A percentile compares a stretch with the other conserved stretches of the same genome.
These are phyloP conservation scores for Talaromyces thailandensis DNA, from an alignment of 495 filamentous ascomycete species.

Conservation along the genomic window DNA sequence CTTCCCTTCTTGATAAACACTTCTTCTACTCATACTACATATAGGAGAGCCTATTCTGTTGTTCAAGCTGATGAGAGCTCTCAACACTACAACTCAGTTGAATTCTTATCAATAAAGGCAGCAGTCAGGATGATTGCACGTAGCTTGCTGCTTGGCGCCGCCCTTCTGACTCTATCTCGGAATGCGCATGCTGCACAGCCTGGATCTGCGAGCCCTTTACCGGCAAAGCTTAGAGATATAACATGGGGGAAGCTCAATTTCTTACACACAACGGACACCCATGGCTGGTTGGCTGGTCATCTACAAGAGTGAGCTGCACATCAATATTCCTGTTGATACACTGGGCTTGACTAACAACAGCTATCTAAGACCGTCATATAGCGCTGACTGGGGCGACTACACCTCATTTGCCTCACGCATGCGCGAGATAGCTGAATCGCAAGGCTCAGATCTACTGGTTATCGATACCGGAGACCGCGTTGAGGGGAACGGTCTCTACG, in stretches of 20 bases:
- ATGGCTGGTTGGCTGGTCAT: conserved; percentile 94
- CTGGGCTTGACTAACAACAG: conserved; percentile 15
- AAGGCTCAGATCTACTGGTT: conserved; percentile 74
- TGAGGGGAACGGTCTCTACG: conserved; percentile 96
- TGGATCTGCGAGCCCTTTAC: conserved; percentile 65
- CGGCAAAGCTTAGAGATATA: conserved; percentile 72
- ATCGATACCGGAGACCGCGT: conserved; percentile 91
- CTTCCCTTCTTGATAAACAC: background rate
- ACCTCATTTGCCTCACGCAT: conserved; percentile 84
- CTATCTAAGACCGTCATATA: conserved; percentile 62
- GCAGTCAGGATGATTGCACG: conserved; percentile 1
- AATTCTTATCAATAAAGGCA: background rate
- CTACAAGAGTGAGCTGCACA: conserved; percentile 60
- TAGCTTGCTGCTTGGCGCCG: conserved; percentile 6
- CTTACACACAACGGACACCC: conserved; percentile 86
- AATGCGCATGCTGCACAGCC: conserved; percentile 59
- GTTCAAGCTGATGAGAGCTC: background rate
- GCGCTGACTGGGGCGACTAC: conserved; percentile 97
- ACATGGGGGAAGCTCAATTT: conserved; percentile 92
- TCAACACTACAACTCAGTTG: background rate
- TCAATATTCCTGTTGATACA: conserved; percentile 3
- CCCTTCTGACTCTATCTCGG: conserved; percentile 7
- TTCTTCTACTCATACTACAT: background rate
- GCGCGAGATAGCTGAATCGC: conserved; percentile 63
- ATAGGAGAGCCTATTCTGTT: background rate